Base-by-base conservation (phyloP, 805 yeast species). In the Teunomyces kruisii region DNA sequence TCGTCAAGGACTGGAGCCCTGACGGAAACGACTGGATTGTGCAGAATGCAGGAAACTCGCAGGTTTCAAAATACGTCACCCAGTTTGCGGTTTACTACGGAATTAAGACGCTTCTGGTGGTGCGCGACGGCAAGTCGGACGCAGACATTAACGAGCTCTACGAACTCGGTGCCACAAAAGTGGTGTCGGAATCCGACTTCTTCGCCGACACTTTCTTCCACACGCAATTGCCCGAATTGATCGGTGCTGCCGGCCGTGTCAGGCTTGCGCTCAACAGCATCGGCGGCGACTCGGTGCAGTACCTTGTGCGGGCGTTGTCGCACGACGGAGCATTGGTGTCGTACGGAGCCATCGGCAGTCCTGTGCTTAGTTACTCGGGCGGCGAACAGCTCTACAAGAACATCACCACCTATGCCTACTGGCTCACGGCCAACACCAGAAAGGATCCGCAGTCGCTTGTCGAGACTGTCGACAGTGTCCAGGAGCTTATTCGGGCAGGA, bases 401-500 rank as follows among this genome's bases (percentile, higher is more conserved):
- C 47, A 51, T 66, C 42, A 55, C 61, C 13, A 52, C 62, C 26
- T 53, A 44, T 14, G 57, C 67, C 13, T 67, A 62, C 54, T 67
- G 71, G 70, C 54, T 66, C 36, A 62, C 65, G 27, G 45, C 56
- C 13, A 65, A 64, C 44, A 54, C 51, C 36, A 40, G 41, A 17
- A 35, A 28, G 3, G 32, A 85, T 54, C 92, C 94, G 3, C 73
- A 74, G 27, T 71, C 74, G 28, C 86, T 86, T 61, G 70, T 73
- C 32, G 68, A 70, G 3, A 77, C 84, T n/a, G 71, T 87, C 26
- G 50, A 67, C 6, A 78, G 72, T 28, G 70, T 89, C 33, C 69
- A 85, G 35, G 68, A 78, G 39, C 67, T 85, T 52, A 84, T 83
- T 63, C 70, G 81, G 42, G 57, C 68, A 2, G 86, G 84, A n/a